Percentiles rank a stretch among this genome's conserved stretches.
Evolutionary conservation across 169 alveolate species (phyloP).

Genomic region (Plasmodium reichenowi): DNA sequence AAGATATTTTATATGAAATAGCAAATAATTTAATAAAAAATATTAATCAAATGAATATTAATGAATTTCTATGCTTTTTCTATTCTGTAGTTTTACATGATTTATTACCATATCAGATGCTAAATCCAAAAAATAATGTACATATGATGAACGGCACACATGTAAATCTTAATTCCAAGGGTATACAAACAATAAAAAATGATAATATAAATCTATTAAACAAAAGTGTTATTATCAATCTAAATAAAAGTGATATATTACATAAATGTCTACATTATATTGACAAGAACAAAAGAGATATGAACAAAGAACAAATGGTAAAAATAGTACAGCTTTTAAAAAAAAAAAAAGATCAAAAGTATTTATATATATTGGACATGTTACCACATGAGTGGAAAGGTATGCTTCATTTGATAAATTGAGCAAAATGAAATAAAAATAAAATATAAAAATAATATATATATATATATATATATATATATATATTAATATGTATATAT

Average conservation of each 20-base stretch:
- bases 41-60: constrained; percentile 19
- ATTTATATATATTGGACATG: constrained; percentile 49
- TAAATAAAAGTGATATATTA: constrained; percentile 50
- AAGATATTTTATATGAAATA: constrained; percentile 36
- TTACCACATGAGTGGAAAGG: constrained; percentile 71
- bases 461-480: neutral
- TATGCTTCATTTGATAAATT: constrained; percentile 30
- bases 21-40: constrained; percentile 31
- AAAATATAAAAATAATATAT: neutral
- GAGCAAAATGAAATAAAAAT: neutral
- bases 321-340: constrained; percentile 60
- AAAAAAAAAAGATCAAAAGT: constrained; percentile 29
- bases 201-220: neutral
- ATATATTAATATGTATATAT: neutral
- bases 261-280: constrained; percentile 42
- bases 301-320: constrained; percentile 69
- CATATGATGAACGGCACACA: neutral
- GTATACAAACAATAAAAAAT: neutral
- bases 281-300: constrained; percentile 22
- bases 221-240: neutral
- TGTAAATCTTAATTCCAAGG: too few species aligned
- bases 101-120: constrained; percentile 16
- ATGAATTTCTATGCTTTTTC: constrained; percentile 61
- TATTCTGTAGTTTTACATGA: constrained; percentile 52
- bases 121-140: neutral